phyloP scores from a whole-genome alignment of 306 rosid genomes.

The Dryas octopetala region DNA sequence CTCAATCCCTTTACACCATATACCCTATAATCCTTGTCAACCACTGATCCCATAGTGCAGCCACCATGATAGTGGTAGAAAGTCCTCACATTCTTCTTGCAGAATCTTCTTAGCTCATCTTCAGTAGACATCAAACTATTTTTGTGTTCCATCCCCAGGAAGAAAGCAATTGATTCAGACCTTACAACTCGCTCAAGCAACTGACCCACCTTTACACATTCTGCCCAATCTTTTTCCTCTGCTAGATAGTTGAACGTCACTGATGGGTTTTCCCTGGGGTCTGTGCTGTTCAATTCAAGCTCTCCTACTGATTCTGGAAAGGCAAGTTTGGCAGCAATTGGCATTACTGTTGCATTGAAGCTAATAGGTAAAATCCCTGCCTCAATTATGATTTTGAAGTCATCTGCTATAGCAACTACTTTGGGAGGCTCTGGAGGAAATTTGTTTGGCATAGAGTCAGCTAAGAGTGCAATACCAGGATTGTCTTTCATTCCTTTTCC shows the following conservation, averaged over 20 bases:
- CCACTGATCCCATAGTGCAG: constrained; percentile 54
- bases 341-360: constrained; percentile 48
- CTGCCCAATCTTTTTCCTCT: constrained; percentile 42
- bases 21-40: constrained; percentile 55
- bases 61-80: constrained; percentile 80
- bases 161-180: constrained; percentile 51
- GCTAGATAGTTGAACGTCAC: constrained; percentile 70
- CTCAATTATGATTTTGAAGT: constrained; percentile 55
- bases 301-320: constrained; percentile 55
- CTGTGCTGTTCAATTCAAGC: constrained; percentile 51
- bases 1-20: constrained; percentile 48
- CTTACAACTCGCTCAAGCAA: constrained; percentile 51
- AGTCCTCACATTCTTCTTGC: constrained; percentile 58
- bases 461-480: constrained; percentile 57
- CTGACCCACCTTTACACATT: constrained; percentile 50
- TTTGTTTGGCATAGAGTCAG: constrained; percentile 48
- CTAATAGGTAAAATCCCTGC: constrained; percentile 57
- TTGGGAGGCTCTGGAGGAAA: constrained; percentile 65
- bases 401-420: constrained; percentile 60
- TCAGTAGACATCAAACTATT: constrained; percentile 27
- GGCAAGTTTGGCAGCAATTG: constrained; percentile 62
- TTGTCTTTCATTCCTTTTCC: constrained; percentile 77
- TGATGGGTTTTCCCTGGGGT: constrained; percentile 63
- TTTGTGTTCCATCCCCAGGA: constrained; percentile 40
- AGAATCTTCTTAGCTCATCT: constrained; percentile 39